Percentiles rank a stretch among this genome's conserved stretches.
Evolutionary conservation across 1,284 basidiomycete genomes (phyloP).

Genomic region (Fomitopsis schrenkii): DNA sequence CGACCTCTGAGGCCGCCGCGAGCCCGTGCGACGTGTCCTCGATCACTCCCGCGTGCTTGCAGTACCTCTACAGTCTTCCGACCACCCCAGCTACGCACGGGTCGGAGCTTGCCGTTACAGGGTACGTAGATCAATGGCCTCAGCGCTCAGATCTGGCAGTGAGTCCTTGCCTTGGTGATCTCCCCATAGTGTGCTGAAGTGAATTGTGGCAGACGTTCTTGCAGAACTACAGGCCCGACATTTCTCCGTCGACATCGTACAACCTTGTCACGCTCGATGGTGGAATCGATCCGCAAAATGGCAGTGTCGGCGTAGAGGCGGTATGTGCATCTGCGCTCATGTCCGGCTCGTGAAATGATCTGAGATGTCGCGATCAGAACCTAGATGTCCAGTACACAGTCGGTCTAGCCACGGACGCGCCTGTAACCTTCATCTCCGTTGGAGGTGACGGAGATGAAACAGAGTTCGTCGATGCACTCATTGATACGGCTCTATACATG

Average conservation of each 20-base stretch:
- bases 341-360: not conserved
- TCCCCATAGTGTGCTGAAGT: not conserved
- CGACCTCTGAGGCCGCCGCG: not conserved
- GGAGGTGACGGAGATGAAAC: conserved; percentile 15
- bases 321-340: conserved; percentile 4
- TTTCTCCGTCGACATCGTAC: conserved; percentile 23
- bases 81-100: conserved; percentile 39
- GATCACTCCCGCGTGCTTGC: conserved; percentile 5
- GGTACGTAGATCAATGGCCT: conserved; percentile 52
- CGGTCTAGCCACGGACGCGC: conserved; percentile 50
- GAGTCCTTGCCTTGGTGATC: not conserved
- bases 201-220: conserved; percentile 41
- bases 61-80: conserved; percentile 45
- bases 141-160: conserved; percentile 46
- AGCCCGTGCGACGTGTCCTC: not conserved
- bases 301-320: conserved; percentile 16
- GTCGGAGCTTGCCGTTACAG: conserved; percentile 52
- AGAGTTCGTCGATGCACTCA: conserved; percentile 18
- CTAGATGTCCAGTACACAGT: conserved; percentile 63
- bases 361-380: conserved; percentile 24
- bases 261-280: conserved; percentile 13
- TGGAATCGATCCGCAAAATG: conserved; percentile 31
- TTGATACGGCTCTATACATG: conserved; percentile 30
- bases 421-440: conserved; percentile 18
- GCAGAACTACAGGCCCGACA: conserved; percentile 43